Percentiles rank a stretch among this genome's conserved stretches.
Conservation (phyloP, 2,329 filamentous ascomycete genomes). For the Phaeosphaeria sp. region DNA sequence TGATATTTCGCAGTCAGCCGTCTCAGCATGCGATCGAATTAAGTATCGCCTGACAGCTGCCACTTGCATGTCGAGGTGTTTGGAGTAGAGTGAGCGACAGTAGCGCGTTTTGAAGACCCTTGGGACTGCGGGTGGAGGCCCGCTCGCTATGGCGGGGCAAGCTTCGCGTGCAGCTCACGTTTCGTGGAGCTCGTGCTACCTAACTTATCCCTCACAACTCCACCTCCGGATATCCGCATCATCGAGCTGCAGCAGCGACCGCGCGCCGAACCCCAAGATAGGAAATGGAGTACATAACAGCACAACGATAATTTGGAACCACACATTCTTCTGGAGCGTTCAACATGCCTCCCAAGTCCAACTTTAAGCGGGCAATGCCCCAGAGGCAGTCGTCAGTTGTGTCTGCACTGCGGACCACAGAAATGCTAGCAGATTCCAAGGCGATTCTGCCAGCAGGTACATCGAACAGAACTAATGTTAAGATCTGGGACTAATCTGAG, state of each 20-base stretch:
- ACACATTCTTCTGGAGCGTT: not conserved
- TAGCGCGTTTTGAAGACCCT: not conserved
- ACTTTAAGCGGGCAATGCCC: slow-evolving; percentile 55
- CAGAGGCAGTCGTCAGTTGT: slow-evolving; percentile 61
- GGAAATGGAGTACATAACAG: slow-evolving; percentile 12
- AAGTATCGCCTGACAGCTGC: not conserved
- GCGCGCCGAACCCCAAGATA: slow-evolving; percentile 11
- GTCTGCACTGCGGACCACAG: slow-evolving; percentile 77
- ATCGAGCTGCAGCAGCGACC: slow-evolving; percentile 1
- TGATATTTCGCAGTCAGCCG: too few species aligned
- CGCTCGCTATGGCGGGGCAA: not conserved
- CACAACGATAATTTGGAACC: not conserved
- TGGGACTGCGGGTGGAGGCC: not conserved
- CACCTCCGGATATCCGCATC: slow-evolving; percentile 1
- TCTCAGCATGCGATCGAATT: not conserved
- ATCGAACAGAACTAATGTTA: not conserved
- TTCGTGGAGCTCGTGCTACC: not conserved
- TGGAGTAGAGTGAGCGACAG: not conserved
- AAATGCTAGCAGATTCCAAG: slow-evolving; percentile 79
- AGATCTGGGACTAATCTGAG: not conserved
- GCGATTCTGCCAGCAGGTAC: slow-evolving; percentile 82
- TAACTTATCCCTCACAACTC: not conserved
- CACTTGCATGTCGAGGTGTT: not conserved
- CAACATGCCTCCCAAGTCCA: slow-evolving; percentile 54
- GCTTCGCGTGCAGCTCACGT: not conserved